Percentiles rank a stretch among this genome's conserved stretches.
Evolutionary conservation across 164 flowering plant genomes (phyloP).

Genomic region (Akebia trifoliata): DNA sequence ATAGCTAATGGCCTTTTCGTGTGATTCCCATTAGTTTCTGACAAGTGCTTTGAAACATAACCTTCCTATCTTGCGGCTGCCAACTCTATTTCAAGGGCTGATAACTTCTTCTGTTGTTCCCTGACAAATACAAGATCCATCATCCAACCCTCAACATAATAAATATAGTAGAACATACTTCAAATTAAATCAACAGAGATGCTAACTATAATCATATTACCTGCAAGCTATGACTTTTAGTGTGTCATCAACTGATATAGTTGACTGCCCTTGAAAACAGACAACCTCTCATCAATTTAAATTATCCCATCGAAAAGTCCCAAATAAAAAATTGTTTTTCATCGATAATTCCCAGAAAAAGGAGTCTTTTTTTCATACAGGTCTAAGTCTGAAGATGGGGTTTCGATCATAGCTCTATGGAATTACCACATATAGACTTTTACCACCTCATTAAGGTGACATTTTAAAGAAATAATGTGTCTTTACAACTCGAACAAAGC

Average conservation of each 20-base stretch:
- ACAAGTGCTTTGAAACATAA: constrained; percentile 46
- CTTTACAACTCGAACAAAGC: too few species aligned
- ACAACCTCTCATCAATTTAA: constrained; percentile 9
- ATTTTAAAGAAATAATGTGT: too few species aligned
- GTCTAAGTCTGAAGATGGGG: too few species aligned
- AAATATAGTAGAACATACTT: neutral
- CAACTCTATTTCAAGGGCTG: constrained; percentile 73
- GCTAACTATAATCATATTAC: constrained; percentile 26
- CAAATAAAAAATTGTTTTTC: neutral
- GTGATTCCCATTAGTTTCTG: constrained; percentile 28
- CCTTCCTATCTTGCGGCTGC: constrained; percentile 73
- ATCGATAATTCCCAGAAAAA: neutral
- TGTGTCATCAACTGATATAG: constrained; percentile 86
- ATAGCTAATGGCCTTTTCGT: constrained; percentile 56
- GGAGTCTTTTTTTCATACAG: too few species aligned
- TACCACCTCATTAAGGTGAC: too few species aligned
- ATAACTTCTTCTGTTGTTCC: constrained; percentile 75
- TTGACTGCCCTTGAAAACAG: constrained; percentile 64
- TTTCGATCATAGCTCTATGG: too few species aligned
- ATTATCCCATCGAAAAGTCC: constrained; percentile 1
- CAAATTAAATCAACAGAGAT: neutral
- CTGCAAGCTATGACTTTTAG: constrained; percentile 75
- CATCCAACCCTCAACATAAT: neutral
- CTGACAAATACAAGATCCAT: constrained; percentile 25
- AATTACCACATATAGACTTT: too few species aligned